These are phyloP conservation scores for Linaria vulgaris DNA, from an alignment of 257 asterid species.

Conservation along the genomic window DNA sequence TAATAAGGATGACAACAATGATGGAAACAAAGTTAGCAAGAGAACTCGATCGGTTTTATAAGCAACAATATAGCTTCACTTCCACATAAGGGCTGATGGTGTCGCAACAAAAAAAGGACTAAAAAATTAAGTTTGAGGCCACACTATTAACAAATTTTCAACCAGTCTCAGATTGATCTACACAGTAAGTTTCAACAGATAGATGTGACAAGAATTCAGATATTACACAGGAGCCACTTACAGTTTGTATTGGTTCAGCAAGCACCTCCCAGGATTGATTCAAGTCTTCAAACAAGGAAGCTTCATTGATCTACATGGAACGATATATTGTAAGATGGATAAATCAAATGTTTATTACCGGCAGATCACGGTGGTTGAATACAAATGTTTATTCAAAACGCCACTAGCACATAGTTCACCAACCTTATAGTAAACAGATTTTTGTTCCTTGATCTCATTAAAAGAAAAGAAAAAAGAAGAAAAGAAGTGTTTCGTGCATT, in stretches of 20 bases:
- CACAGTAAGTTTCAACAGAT: too few species aligned
- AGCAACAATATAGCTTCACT: too few species aligned
- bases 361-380: background rate
- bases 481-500: background rate
- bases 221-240: constrained; percentile 28
- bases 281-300: constrained; percentile 60
- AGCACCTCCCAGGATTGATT: constrained; percentile 86
- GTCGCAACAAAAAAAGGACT: too few species aligned
- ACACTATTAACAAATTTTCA: too few species aligned
- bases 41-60: too few species aligned
- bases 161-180: too few species aligned
- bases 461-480: background rate
- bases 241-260: constrained; percentile 98
- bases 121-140: too few species aligned
- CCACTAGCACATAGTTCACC: background rate
- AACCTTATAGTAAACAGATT: background rate
- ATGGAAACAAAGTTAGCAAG: too few species aligned
- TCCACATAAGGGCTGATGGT: too few species aligned
- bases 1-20: background rate
- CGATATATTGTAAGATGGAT: constrained; percentile 5
- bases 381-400: background rate
- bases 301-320: constrained; percentile 66
- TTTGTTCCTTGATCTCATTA: background rate
- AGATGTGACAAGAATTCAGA: too few species aligned
- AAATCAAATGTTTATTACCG: background rate